A percentile compares a stretch with the other conserved stretches of the same genome.
Evolutionary conservation across 495 filamentous ascomycete genomes (phyloP).

Genomic region (Wilcoxina mikolae): DNA sequence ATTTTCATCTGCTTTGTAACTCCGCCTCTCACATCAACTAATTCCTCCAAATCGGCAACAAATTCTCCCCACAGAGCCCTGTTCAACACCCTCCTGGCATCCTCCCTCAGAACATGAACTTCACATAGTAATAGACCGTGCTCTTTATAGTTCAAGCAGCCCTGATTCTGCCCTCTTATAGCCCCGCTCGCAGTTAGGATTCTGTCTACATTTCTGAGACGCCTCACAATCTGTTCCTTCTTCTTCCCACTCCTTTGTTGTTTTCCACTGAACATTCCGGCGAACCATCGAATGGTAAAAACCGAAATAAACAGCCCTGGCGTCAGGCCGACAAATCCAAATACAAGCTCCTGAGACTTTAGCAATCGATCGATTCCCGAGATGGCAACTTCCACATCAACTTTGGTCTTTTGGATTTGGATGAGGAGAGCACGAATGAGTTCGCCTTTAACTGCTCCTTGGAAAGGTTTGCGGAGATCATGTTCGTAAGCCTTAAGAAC

Average conservation of each 20-base stretch:
- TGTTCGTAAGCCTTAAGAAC: slow-evolving; percentile 80
- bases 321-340: slow-evolving; percentile 86
- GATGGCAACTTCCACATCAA: slow-evolving; percentile 91
- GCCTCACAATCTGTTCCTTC: slow-evolving; percentile 51
- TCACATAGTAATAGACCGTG: slow-evolving; percentile 83
- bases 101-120: slow-evolving; percentile 57
- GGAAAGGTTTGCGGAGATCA: slow-evolving; percentile 64
- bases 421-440: slow-evolving; percentile 83
- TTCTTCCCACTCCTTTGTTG: slow-evolving; percentile 42
- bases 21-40: slow-evolving; percentile 59
- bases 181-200: slow-evolving; percentile 49
- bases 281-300: slow-evolving; percentile 56
- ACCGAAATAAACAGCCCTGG: slow-evolving; percentile 77
- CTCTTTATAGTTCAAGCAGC: slow-evolving; percentile 69
- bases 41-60: slow-evolving; percentile 65
- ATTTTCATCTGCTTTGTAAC: slow-evolving; percentile 59
- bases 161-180: slow-evolving; percentile 43
- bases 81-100: slow-evolving; percentile 49
- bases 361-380: slow-evolving; percentile 83
- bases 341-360: slow-evolving; percentile 92
- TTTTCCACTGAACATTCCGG: slow-evolving; percentile 48
- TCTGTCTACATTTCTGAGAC: slow-evolving; percentile 71
- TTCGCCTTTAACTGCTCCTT: slow-evolving; percentile 66
- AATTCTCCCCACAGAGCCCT: slow-evolving; percentile 63
- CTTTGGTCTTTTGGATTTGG: slow-evolving; percentile 96